Conservation (phyloP, 371 early-diverging fungal genomes). For the Coemansia linderi region DNA sequence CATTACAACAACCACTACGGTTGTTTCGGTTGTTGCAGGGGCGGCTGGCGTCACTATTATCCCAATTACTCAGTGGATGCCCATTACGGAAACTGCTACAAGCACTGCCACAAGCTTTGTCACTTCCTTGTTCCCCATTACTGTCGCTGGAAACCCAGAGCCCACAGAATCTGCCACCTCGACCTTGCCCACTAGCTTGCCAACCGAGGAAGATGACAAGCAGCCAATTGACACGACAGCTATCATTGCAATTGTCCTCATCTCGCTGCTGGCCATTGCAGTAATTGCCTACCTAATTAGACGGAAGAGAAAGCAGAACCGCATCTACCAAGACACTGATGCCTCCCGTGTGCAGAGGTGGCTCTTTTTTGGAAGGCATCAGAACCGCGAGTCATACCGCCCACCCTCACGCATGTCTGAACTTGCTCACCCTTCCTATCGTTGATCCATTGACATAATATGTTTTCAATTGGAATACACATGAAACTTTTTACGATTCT, state of each 20-base stretch:
- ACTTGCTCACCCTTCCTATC: background rate
- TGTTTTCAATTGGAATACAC: no score
- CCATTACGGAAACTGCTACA: background rate
- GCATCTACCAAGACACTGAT: background rate
- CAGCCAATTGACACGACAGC: background rate
- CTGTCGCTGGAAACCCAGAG: background rate
- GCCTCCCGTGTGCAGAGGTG: background rate
- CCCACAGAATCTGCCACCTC: background rate
- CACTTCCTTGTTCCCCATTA: background rate
- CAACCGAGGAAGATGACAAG: background rate
- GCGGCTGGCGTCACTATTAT: background rate
- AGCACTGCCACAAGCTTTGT: background rate
- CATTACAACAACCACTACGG: slow-evolving; percentile 1
- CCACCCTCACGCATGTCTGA: background rate
- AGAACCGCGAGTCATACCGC: background rate
- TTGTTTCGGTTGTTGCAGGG: slow-evolving; percentile 3
- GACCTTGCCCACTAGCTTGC: background rate
- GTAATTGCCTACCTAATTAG: background rate
- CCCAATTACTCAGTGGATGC: slow-evolving; percentile 7
- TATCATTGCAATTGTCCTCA: background rate
- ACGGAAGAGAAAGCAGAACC: background rate
- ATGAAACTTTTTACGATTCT: no score
- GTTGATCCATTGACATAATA: background rate
- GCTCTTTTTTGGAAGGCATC: background rate
- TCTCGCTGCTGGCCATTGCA: background rate